Evolutionary conservation across 2,329 filamentous ascomycete genomes (phyloP), one percentile per base, ranked within the genome.

Genomic region (Blastomyces percursus): DNA sequence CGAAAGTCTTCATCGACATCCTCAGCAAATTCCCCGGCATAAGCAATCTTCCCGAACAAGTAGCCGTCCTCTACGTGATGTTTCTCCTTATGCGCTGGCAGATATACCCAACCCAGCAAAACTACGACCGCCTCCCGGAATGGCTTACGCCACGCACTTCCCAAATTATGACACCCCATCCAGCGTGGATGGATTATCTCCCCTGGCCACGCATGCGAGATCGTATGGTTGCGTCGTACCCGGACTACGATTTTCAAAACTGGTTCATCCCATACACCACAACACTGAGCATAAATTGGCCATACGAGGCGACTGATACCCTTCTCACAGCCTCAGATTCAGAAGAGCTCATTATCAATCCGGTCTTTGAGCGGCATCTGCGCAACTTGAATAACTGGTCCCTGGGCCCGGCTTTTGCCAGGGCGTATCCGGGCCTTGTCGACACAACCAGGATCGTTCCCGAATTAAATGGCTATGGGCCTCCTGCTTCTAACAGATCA

Each of bases 81-180:
- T 96, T 95, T 74, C 81, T 92, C 40, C 72, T 91, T 66, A 90
- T 94, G 86, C 84, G 87, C 51, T 96, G 91, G 90, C 86, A 90
- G 72, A 88, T 96, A 62, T 84, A 84, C 35, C 90, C 91, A 0
- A 90, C 89, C 0, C 81, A 82, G 64, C 87, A 91, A 67, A 95
- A 91, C 75, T 92, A 89, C 73, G 84, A 90, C 30, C 82, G 88
- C 3, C 76, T 96, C 12, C 91, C 91, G 0, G 80, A 85, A 4
- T 96, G 88, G 85, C 77, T 86, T 48, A 82, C 81, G 0, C 91
- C 91, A 1, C 78, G 82, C 1, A 80, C 83, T 0, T 81, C 81
- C 7, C 91, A 96, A 71, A 75, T 90, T 19, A 80, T 84, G 61
- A 81, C 77, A 0, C 76, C 84, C 0, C 91, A 96, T 73, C 87